phyloP scores from a whole-genome alignment of 352 stramenopile species.

The Pythium rhizo-oryzae region DNA sequence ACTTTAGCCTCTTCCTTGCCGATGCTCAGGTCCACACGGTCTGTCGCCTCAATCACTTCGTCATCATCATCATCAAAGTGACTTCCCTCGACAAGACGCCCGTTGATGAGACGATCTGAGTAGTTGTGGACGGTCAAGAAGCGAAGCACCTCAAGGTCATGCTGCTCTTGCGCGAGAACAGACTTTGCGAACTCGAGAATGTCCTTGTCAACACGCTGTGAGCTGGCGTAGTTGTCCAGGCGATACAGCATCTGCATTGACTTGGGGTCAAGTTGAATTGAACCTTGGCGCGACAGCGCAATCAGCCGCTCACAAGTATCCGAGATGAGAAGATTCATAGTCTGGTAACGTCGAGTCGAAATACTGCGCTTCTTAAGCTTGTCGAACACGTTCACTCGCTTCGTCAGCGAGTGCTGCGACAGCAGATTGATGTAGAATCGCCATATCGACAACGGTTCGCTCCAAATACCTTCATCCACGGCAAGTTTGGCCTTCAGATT shows the following conservation, averaged over 20 bases:
- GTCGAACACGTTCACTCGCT: conserved; percentile 44
- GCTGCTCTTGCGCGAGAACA: conserved; percentile 33
- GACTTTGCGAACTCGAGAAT: conserved; percentile 53
- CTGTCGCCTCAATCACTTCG: conserved; percentile 41
- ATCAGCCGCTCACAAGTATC: conserved; percentile 74
- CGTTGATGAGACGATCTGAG: conserved; percentile 64
- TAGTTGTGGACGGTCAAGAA: conserved; percentile 85
- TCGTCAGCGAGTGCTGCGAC: conserved; percentile 43
- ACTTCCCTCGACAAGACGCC: conserved; percentile 28
- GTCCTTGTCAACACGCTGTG: conserved; percentile 51
- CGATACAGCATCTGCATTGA: conserved; percentile 52
- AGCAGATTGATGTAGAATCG: conserved; percentile 66
- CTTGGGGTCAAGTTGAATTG: conserved; percentile 43
- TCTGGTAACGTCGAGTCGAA: conserved; percentile 70
- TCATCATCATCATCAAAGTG: conserved; percentile 41
- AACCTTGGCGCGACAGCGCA: conserved; percentile 46
- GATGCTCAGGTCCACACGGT: conserved; percentile 64
- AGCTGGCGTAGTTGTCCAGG: conserved; percentile 65
- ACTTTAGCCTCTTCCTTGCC: conserved; percentile 38
- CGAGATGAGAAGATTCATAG: conserved; percentile 78
- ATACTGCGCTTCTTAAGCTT: conserved; percentile 59
- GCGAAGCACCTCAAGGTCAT: conserved; percentile 51
- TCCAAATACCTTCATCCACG: conserved; percentile 66
- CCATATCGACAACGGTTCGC: conserved; percentile 78
- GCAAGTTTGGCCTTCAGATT: conserved; percentile 71